Base-by-base conservation (phyloP, 768 basidiomycete species). In the Tremella fuciformis region DNA sequence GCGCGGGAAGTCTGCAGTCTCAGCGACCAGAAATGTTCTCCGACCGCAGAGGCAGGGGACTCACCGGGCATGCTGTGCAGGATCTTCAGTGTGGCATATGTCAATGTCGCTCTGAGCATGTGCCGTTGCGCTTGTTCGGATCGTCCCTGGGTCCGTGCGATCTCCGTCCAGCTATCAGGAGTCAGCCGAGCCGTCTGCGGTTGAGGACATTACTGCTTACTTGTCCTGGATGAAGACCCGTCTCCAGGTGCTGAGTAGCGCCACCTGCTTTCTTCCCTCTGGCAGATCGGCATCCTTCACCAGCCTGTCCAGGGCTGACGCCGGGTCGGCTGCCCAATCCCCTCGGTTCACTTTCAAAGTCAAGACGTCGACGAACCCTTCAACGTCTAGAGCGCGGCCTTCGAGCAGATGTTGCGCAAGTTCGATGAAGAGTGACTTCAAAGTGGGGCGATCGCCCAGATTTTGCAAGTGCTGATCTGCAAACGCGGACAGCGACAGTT, bases 151-250 rank as follows among this genome's bases (percentile, higher is more conserved):
- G 91, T 92, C 70, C 84, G 83, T 18, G 85, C 83, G 46, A 97
- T 86, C 8, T 78, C 73, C 51, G 84, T 78, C 91, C 92, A 97
- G 73, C 91, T 93, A 59, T 42, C 52, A 19, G 55, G 39, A 39
- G n/a, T 37, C 47, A 46, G 39, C n/a, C 6, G 11, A 6, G 11
- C 29, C 11, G 29, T 6, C 11, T 11, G 29, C 4, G 29, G 11
- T 34, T 6, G 4, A 34, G 29, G 29, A 6, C 29, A 4, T 34
- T 4, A 34, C 11, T 29, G 13, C 86, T 60, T 76, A 94, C 92
- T 96, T 84, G 73, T 97, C 91, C 51, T 89, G 86, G 52, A 88
- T 81, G 71, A 88, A 94, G 47, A 94, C 83, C 26, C 93, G 81
- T 37, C 93, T 83, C 93, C 93, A 97, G 15, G 89, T 82, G 29